phyloP scores from a whole-genome alignment of 768 basidiomycete genomes.

The Boletus rubroflammeus region DNA sequence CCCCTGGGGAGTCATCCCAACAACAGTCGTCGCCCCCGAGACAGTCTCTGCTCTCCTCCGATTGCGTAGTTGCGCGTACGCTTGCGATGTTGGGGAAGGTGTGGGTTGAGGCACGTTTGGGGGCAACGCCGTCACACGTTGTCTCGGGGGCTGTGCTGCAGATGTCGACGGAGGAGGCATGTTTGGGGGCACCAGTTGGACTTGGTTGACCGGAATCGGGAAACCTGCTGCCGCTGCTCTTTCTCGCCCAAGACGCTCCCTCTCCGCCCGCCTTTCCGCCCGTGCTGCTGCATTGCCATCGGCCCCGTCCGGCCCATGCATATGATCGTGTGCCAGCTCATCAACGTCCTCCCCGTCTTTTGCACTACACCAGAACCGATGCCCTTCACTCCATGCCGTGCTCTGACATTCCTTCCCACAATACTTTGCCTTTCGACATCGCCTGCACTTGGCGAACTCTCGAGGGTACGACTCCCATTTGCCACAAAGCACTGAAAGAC shows the following conservation, averaged over 20 bases:
- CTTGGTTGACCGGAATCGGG: conserved; percentile 14
- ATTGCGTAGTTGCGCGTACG: conserved; percentile 21
- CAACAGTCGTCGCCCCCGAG: conserved; percentile 27
- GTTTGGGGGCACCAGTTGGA: conserved; percentile 10
- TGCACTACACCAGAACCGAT: conserved; percentile 90
- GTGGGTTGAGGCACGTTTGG: conserved; percentile 21
- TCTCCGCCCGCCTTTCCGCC: conserved; percentile 37
- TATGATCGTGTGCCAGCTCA: conserved; percentile 29
- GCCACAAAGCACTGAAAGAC: conserved; percentile 78
- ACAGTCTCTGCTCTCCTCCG: conserved; percentile 35
- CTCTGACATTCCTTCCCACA: conserved; percentile 98
- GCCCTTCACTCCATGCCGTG: conserved; percentile 94
- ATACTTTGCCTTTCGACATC: conserved; percentile 97
- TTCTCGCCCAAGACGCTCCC: conserved; percentile 32
- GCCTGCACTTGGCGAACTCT: conserved; percentile 94
- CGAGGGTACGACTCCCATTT: conserved; percentile 90
- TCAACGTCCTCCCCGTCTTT: conserved; percentile 48
- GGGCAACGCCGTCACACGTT: conserved; percentile 29
- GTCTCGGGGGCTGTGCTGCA: conserved; percentile 19
- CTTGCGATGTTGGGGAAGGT: conserved; percentile 20
- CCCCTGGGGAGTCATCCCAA: conserved; percentile 28
- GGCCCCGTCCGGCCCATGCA: conserved; percentile 7
- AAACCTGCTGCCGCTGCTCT: conserved; percentile 15
- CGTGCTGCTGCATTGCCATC: conserved; percentile 18
- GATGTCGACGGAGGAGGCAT: conserved; percentile 12